Base-by-base conservation (phyloP, 2,329 filamentous ascomycete genomes). In the Juglanconis sp. region DNA sequence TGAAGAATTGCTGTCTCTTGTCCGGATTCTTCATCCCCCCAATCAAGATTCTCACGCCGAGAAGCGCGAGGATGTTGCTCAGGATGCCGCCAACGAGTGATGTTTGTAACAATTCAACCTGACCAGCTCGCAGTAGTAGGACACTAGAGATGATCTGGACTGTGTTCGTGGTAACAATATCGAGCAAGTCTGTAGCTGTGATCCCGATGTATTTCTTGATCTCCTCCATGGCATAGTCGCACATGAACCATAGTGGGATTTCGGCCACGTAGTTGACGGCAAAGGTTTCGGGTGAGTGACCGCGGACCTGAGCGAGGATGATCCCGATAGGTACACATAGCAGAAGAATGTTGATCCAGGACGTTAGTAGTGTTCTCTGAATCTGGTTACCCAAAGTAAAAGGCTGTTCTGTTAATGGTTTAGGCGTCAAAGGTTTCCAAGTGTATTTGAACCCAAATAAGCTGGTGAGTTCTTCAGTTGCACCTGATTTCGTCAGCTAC, bases 41-140 rank as follows among this genome's bases (percentile, higher is more conserved):
- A 8, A 57, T 48, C 2, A 55, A 46, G 15, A 61, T 50, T 7
- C 53, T 53, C n/a, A 61, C 24, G 30, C 53, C 58, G n/a, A 61
- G 54, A 4, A 57, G 59, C 5, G 57, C 53, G 7, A 61, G 36
- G 7, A 61, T 61, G 15, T 57, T 57, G 34, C 53, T 57, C 7
- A 61, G 54, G 4, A 61, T 61, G 3, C 53, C 59, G 7, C 59
- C 59, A 35, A 61, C 49, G 9, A 61, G 49, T 10, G 53, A 57
- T 9, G 54, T 57, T 15, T 61, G 40, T 15, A 61, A 40, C 10
- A 61, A n/a, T 30, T 57, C n/a, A 3, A 49, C 35, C 48, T 61
- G 50, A 1, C 31, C 38, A 11, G 40, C 47, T 24, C 38, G 24
- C 24, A 61, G 40, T 5, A 61, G 13, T 30, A 61, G 59, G 30